Percentiles rank a stretch among this genome's conserved stretches.
These are phyloP conservation scores for Phytophthora crassamura DNA, from an alignment of 352 stramenopile species.

Conservation along the genomic window DNA sequence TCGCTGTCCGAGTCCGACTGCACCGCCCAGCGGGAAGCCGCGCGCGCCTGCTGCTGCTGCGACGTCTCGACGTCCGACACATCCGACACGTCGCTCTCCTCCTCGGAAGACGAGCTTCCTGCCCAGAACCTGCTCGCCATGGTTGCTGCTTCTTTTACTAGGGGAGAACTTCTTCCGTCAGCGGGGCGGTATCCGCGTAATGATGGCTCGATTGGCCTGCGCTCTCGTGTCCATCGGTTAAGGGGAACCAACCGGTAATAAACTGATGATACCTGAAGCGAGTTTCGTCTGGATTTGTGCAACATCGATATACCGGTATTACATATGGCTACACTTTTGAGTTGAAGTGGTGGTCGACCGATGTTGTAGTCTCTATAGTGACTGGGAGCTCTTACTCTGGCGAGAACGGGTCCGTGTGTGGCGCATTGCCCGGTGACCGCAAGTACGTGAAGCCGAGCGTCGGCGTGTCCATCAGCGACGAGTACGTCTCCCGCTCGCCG, in stretches of 20 bases:
- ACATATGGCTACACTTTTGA: not conserved
- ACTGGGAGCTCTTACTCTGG: conserved; percentile 22
- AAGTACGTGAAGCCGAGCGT: conserved; percentile 61
- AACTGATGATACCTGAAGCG: not conserved
- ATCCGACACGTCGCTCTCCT: conserved; percentile 79
- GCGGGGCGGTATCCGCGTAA: conserved; percentile 32
- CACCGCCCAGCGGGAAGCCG: conserved; percentile 80
- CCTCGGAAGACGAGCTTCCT: conserved; percentile 78
- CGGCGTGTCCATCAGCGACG: conserved; percentile 53
- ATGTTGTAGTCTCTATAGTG: too few relatives aligned
- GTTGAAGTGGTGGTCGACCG: conserved; percentile 19
- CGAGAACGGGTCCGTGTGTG: conserved; percentile 35
- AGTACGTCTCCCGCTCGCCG: conserved; percentile 43
- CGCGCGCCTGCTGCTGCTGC: conserved; percentile 75
- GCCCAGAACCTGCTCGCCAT: conserved; percentile 91
- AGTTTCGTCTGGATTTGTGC: not conserved
- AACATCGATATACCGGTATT: not conserved
- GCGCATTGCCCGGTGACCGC: conserved; percentile 52
- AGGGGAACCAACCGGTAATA: conserved; percentile 10
- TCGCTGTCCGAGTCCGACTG: conserved; percentile 87
- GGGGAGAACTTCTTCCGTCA: conserved; percentile 11
- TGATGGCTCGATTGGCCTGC: conserved; percentile 16
- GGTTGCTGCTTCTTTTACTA: conserved; percentile 24
- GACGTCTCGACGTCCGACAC: conserved; percentile 80
- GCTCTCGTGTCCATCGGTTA: conserved; percentile 16